Evolutionary conservation across 1,284 basidiomycete genomes (phyloP).

Genomic region (Apiotrichum montevideense): DNA sequence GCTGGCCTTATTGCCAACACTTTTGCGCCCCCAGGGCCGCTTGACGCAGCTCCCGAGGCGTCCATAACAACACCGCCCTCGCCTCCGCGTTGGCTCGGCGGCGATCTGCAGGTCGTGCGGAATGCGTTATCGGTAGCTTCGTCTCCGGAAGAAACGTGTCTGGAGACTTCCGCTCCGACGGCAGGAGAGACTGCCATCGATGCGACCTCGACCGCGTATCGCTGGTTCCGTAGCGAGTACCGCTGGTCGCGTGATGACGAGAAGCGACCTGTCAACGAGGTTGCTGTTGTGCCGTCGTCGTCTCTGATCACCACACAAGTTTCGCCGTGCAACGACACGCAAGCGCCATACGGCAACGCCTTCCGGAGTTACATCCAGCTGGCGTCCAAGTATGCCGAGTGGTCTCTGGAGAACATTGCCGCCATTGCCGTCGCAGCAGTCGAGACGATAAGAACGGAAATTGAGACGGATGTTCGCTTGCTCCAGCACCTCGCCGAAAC

Average conservation of each 20-base stretch:
- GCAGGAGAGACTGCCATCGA: neutral
- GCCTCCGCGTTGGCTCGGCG: neutral
- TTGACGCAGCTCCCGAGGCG: neutral
- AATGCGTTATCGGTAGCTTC: constrained; percentile 1
- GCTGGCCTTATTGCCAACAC: neutral
- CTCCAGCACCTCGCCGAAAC: neutral
- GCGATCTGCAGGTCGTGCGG: constrained; percentile 5
- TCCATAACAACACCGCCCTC: neutral
- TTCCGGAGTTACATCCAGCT: neutral
- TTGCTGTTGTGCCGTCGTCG: neutral
- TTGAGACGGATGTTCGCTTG: neutral
- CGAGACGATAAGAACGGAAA: neutral
- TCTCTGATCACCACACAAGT: neutral
- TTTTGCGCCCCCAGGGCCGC: neutral
- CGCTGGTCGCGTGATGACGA: constrained; percentile 2
- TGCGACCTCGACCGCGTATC: neutral
- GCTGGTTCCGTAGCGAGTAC: constrained; percentile 4
- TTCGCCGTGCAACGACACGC: neutral
- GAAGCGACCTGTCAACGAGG: neutral
- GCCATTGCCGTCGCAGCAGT: neutral
- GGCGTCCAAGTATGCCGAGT: neutral
- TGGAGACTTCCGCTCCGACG: neutral
- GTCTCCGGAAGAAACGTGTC: neutral
- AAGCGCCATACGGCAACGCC: neutral
- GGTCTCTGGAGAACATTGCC: neutral